phyloP scores from a whole-genome alignment of 306 rosid genomes.

The Alnus rubra region DNA sequence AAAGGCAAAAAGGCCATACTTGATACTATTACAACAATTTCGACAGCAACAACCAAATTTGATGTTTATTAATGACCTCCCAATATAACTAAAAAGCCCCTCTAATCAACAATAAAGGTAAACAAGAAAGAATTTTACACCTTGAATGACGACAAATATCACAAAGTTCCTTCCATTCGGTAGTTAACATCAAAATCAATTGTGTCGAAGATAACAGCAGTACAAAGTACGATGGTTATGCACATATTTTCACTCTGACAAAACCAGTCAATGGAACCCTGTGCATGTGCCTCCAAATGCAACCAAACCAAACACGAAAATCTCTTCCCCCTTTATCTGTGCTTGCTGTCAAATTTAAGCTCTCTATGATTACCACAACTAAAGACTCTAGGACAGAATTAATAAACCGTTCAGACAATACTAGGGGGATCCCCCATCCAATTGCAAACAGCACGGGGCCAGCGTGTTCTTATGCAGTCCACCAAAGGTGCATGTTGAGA shows the following conservation, averaged over 20 bases:
- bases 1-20: conserved; percentile 25
- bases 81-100: conserved; percentile 20
- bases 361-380: conserved; percentile 19
- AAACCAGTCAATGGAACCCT: conserved; percentile 27
- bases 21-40: conserved; percentile 38
- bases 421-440: conserved; percentile 97
- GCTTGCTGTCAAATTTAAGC: conserved; percentile 26
- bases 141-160: conserved; percentile 29
- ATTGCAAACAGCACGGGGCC: conserved; percentile 84
- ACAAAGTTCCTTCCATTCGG: conserved; percentile 27
- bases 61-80: conserved; percentile 40
- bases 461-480: conserved; percentile 92
- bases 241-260: conserved; percentile 29
- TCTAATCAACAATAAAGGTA: conserved; percentile 28
- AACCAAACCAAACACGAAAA: conserved; percentile 35
- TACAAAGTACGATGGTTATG: conserved; percentile 39
- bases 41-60: conserved; percentile 34
- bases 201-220: conserved; percentile 39
- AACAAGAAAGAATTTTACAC: conserved; percentile 48
- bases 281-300: conserved; percentile 31
- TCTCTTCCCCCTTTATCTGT: conserved; percentile 16
- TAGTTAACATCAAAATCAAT: conserved; percentile 49
- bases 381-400: conserved; percentile 5
- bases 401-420: conserved; percentile 59
- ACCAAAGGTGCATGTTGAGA: conserved; percentile 93